Conservation (phyloP, 768 basidiomycete genomes). For the Suillus discolor region DNA sequence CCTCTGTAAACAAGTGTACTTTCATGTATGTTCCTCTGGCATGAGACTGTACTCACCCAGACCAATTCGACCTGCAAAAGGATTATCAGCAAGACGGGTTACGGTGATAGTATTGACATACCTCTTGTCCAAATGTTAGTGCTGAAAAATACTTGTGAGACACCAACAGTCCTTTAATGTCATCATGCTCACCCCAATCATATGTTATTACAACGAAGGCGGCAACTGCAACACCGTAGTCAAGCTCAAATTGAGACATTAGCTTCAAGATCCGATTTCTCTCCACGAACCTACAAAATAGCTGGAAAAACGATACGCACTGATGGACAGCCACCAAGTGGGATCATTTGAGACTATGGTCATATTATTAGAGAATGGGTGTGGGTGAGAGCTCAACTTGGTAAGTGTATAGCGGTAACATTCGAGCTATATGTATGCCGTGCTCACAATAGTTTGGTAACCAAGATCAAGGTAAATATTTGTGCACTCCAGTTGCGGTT, state of each 20-base stretch:
- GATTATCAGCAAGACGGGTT: background rate
- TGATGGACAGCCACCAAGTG: background rate
- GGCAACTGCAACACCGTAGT: background rate
- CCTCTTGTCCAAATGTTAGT: background rate
- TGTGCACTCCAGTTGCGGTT: too few species aligned
- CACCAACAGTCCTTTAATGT: background rate
- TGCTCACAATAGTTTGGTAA: too few species aligned
- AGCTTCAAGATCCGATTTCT: background rate
- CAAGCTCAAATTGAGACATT: background rate
- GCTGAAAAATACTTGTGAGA: background rate
- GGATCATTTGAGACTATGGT: background rate
- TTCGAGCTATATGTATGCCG: too few species aligned
- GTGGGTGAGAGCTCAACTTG: background rate
- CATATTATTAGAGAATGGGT: background rate
- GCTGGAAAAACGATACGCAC: background rate
- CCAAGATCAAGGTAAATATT: too few species aligned
- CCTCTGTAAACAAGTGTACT: background rate
- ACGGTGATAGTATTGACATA: background rate
- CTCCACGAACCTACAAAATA: background rate
- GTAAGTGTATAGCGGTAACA: too few species aligned
- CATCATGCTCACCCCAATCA: background rate
- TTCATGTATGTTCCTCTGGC: background rate
- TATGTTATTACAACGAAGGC: background rate
- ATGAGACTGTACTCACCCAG: background rate
- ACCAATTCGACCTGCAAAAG: background rate